Conservation (phyloP, 768 basidiomycete species). For the Fistulinella prunicolor region DNA sequence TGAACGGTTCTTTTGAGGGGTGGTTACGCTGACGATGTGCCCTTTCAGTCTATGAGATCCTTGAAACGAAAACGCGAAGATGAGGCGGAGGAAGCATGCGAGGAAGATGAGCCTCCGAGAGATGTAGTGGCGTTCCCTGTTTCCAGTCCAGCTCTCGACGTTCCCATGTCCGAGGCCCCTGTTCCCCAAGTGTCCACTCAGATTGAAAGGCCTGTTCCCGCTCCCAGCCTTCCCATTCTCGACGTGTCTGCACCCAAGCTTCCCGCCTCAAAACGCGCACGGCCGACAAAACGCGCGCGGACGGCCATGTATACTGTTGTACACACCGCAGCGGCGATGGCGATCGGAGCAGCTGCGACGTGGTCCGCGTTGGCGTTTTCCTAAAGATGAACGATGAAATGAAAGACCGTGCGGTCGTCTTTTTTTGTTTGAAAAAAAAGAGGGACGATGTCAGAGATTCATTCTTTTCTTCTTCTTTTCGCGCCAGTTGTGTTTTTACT, state of each 20-base stretch:
- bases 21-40: constrained; percentile 21
- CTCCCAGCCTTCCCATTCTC: background rate
- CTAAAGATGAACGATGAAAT: constrained; percentile 19
- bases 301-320: constrained; percentile 39
- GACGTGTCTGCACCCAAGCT: background rate
- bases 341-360: constrained; percentile 65
- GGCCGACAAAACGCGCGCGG: constrained; percentile 44
- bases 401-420: background rate
- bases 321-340: constrained; percentile 60
- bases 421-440: too few species aligned
- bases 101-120: constrained; percentile 2
- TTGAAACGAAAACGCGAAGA: constrained; percentile 64
- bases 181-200: background rate
- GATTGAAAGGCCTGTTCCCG: background rate
- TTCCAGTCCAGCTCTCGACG: too few species aligned
- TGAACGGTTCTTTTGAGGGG: constrained; percentile 3
- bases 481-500: background rate
- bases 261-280: constrained; percentile 16
- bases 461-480: background rate
- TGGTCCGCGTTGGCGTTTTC: constrained; percentile 74
- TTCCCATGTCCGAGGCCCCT: background rate
- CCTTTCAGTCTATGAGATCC: constrained; percentile 32
- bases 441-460: too few species aligned
- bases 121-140: background rate
- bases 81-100: constrained; percentile 3